Evolutionary conservation across 306 rosid species (phyloP).

Genomic region (Vigna reflexopilosa): DNA sequence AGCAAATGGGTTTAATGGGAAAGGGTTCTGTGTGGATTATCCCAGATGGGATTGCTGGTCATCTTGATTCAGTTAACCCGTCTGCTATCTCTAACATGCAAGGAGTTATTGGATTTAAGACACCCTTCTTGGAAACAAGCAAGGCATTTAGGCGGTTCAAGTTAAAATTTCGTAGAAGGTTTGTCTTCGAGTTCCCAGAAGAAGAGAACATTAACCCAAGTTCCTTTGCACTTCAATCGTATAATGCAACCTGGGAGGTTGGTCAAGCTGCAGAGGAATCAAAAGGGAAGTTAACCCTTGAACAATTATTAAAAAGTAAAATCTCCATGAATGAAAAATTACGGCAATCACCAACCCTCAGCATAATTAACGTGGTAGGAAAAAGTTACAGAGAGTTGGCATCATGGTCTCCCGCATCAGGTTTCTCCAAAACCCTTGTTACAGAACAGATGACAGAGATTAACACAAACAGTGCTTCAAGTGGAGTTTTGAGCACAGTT

Average conservation of each 20-base stretch:
- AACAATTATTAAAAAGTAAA: constrained; percentile 39
- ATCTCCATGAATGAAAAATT: constrained; percentile 42
- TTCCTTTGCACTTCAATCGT: constrained; percentile 59
- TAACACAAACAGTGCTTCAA: background rate
- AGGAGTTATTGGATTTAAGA: constrained; percentile 66
- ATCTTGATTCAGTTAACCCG: constrained; percentile 57
- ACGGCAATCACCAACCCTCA: constrained; percentile 39
- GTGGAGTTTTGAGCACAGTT: background rate
- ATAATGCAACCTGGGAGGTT: constrained; percentile 52
- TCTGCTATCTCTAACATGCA: constrained; percentile 57
- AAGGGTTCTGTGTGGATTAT: constrained; percentile 68
- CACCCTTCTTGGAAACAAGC: constrained; percentile 45
- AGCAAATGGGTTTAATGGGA: constrained; percentile 63
- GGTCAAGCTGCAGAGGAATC: constrained; percentile 42
- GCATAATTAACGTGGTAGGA: constrained; percentile 63
- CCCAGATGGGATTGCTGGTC: constrained; percentile 55
- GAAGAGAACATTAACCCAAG: constrained; percentile 64
- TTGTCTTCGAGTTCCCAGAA: constrained; percentile 53
- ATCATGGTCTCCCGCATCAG: constrained; percentile 60
- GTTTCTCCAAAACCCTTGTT: constrained; percentile 46
- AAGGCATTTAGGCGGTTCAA: constrained; percentile 47
- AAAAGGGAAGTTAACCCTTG: constrained; percentile 35
- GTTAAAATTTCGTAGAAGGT: constrained; percentile 51
- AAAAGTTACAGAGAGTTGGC: constrained; percentile 58
- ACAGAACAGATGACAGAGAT: background rate